phyloP scores from a whole-genome alignment of 2,329 filamentous ascomycete species.

The Diaporthe capsici region DNA sequence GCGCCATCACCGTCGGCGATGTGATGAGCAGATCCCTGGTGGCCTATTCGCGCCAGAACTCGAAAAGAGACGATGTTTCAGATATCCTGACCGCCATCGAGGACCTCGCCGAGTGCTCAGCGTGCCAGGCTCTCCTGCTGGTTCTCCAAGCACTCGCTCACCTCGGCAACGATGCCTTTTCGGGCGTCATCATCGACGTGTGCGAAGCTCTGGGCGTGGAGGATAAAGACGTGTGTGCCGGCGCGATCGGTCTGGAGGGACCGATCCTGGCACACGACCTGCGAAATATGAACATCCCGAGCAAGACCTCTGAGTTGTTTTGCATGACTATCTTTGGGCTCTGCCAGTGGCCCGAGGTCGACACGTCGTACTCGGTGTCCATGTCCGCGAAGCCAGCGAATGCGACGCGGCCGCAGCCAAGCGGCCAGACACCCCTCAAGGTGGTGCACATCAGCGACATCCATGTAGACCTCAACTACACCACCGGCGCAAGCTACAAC shows the following conservation, averaged over 20 bases:
- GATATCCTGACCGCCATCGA: constrained; percentile 38
- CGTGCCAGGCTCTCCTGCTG: constrained; percentile 33
- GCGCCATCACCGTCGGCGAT: constrained; percentile 35
- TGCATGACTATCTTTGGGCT: constrained; percentile 68
- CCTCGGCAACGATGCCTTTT: constrained; percentile 51
- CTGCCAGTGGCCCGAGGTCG: constrained; percentile 63
- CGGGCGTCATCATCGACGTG: constrained; percentile 53
- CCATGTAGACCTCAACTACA: constrained; percentile 70
- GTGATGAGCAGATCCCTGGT: constrained; percentile 31
- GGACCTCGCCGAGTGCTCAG: constrained; percentile 39
- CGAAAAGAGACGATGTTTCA: constrained; percentile 28
- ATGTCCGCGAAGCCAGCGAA: constrained; percentile 56
- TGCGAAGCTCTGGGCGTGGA: constrained; percentile 56
- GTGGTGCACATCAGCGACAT: constrained; percentile 73
- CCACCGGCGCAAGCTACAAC: constrained; percentile 65
- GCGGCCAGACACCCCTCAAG: constrained; percentile 62
- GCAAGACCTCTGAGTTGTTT: constrained; percentile 64
- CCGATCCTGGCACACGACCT: constrained; percentile 66
- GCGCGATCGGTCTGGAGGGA: constrained; percentile 65
- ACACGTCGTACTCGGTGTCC: constrained; percentile 59
- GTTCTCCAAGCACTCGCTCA: constrained; percentile 39
- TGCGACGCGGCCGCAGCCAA: constrained; percentile 55
- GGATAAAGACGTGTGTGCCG: constrained; percentile 69
- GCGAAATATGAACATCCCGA: constrained; percentile 61
- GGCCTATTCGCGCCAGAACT: constrained; percentile 13